These are phyloP conservation scores for Calonectria fujianensis DNA, from an alignment of 2,329 filamentous ascomycete species.

Conservation along the genomic window DNA sequence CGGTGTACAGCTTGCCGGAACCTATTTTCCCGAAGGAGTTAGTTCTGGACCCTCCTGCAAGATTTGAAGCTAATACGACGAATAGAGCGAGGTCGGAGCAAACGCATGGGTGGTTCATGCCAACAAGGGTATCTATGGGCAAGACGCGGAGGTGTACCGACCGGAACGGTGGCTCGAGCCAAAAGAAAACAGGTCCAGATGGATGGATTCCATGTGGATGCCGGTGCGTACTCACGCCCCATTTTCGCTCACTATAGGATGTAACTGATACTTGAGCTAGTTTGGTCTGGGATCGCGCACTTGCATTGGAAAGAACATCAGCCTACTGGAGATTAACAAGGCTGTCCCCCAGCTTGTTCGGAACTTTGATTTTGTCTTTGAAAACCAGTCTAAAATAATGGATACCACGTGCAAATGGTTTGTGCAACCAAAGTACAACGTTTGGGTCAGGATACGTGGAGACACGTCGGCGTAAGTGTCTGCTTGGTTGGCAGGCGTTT, in stretches of 20 bases:
- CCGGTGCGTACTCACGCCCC: not conserved
- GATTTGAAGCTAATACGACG: not conserved
- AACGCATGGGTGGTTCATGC: conserved; percentile 13
- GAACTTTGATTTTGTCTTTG: conserved; percentile 34
- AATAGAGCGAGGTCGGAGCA: not conserved
- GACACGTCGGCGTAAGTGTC: not conserved
- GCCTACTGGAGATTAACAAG: conserved; percentile 77
- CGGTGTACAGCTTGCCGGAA: not conserved
- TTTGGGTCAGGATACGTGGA: conserved; percentile 1
- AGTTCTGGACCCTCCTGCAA: not conserved
- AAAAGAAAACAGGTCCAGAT: not conserved
- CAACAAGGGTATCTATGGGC: not conserved
- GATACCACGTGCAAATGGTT: not conserved
- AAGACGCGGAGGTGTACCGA: not conserved
- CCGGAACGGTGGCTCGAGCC: conserved; percentile 8
- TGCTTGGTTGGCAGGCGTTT: not conserved
- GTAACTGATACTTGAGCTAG: conserved; percentile 55
- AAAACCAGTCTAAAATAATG: not conserved
- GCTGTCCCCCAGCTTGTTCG: conserved; percentile 64
- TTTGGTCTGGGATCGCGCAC: conserved; percentile 82
- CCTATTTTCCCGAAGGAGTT: conserved; percentile 21
- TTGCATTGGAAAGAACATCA: conserved; percentile 81
- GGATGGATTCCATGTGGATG: conserved; percentile 19
- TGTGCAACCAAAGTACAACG: conserved; percentile 1
- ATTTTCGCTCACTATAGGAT: not conserved